A percentile compares a stretch with the other conserved stretches of the same genome.
phyloP scores from a whole-genome alignment of 1,284 basidiomycete species.

The Tremellales sp. region DNA sequence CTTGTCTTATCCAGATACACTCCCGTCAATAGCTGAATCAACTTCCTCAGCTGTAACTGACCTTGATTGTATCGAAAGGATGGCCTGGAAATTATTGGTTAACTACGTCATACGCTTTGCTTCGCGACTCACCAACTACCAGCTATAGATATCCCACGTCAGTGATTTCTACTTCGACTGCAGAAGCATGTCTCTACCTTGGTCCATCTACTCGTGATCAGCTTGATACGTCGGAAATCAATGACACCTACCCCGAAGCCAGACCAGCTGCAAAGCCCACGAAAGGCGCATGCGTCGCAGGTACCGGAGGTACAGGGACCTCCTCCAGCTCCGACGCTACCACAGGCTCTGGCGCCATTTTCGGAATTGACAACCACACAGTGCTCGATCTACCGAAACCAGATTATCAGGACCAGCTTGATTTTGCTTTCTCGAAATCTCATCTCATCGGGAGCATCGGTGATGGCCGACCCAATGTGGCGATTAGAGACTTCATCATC shows the following conservation, averaged over 20 bases:
- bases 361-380: too few species aligned
- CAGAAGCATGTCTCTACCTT: constrained; percentile 13
- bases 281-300: constrained; percentile 31
- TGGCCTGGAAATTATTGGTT: constrained; percentile 27
- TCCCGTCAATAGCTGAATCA: not conserved
- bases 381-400: too few species aligned
- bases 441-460: too few species aligned
- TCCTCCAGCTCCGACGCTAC: not conserved
- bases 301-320: not conserved
- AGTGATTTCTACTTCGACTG: not conserved
- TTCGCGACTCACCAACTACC: constrained; percentile 7
- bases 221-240: not conserved
- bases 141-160: constrained; percentile 1
- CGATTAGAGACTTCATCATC: too few species aligned
- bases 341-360: constrained; percentile 1
- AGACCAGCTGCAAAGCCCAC: constrained; percentile 46
- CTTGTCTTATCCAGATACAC: constrained; percentile 21
- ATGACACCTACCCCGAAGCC: constrained; percentile 37
- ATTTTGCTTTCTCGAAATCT: too few species aligned
- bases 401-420: too few species aligned
- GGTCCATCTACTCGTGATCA: constrained; percentile 25
- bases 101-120: constrained; percentile 1
- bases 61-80: constrained; percentile 47
- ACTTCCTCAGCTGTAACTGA: constrained; percentile 10
- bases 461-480: too few species aligned